Evolutionary conservation across 495 filamentous ascomycete species (phyloP).

Genomic region (Aspergillus saccharolyticus): DNA sequence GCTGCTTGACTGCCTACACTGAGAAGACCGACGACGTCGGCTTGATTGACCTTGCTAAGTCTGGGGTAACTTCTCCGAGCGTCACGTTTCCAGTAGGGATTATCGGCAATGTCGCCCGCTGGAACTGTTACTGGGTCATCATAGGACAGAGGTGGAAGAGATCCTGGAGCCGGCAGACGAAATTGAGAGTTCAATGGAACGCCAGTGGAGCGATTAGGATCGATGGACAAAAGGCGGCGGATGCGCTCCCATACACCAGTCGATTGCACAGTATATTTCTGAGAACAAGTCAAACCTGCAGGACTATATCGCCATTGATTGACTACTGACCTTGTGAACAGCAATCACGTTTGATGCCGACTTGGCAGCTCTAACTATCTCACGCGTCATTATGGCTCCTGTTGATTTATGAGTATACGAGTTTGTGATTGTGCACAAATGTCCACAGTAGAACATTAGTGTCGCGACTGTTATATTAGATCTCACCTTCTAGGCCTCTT

Average conservation of each 20-base stretch:
- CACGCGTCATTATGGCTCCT: constrained; percentile 38
- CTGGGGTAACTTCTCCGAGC: constrained; percentile 78
- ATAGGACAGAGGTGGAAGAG: constrained; percentile 68
- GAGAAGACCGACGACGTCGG: constrained; percentile 78
- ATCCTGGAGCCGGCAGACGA: constrained; percentile 82
- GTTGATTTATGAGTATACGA: constrained; percentile 10
- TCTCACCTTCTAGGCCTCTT: neutral
- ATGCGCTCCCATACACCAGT: constrained; percentile 83
- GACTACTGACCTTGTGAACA: constrained; percentile 32
- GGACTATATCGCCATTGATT: neutral
- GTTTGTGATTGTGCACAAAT: neutral
- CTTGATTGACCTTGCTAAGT: constrained; percentile 73
- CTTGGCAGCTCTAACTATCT: constrained; percentile 39
- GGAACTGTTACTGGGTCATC: constrained; percentile 87
- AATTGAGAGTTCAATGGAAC: constrained; percentile 89
- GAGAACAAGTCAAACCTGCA: neutral
- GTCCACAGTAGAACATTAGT: neutral
- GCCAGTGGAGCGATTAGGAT: constrained; percentile 85
- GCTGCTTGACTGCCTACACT: constrained; percentile 75
- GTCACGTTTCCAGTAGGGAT: constrained; percentile 98
- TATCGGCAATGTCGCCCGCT: constrained; percentile 93
- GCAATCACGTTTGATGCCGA: constrained; percentile 37
- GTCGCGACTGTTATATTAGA: neutral
- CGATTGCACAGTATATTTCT: constrained; percentile 99
- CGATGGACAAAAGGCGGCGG: constrained; percentile 71